Conservation (phyloP, 148 eudicot species). For the Drosera capensis region DNA sequence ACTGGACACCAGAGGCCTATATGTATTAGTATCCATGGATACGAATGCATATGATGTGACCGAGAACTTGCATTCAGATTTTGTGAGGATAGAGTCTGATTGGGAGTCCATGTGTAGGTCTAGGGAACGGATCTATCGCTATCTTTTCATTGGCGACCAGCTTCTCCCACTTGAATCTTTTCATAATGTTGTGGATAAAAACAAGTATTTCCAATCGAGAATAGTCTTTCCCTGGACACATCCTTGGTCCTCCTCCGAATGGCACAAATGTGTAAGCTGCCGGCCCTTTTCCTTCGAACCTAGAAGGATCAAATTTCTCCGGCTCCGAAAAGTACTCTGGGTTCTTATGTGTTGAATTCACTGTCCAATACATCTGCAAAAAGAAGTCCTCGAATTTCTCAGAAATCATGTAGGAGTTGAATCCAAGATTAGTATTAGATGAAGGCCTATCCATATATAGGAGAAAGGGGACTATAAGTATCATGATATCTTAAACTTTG, state of each 20-base stretch:
- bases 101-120: slow-evolving; percentile 14
- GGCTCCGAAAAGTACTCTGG: slow-evolving; percentile 21
- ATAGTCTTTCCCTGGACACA: too few relatives aligned
- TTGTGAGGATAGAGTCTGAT: slow-evolving; percentile 13
- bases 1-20: too few relatives aligned
- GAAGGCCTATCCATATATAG: too few relatives aligned
- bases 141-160: slow-evolving; percentile 15
- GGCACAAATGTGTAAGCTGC: slow-evolving; percentile 17
- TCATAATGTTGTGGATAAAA: too few relatives aligned
- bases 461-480: too few relatives aligned
- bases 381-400: neutral
- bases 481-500: too few relatives aligned
- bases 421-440: neutral
- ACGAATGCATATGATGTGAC: too few relatives aligned
- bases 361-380: slow-evolving; percentile 17
- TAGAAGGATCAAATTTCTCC: slow-evolving; percentile 19
- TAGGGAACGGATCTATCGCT: slow-evolving; percentile 4
- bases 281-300: slow-evolving; percentile 19
- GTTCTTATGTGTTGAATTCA: slow-evolving; percentile 15
- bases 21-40: too few relatives aligned
- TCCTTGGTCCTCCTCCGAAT: too few relatives aligned
- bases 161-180: too few relatives aligned
- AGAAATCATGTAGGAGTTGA: neutral
- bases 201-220: too few relatives aligned
- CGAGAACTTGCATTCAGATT: too few relatives aligned